Percentiles rank a stretch among this genome's conserved stretches.
Conservation (phyloP, 345 rosid species). For the Eucalyptus cladocalyx region DNA sequence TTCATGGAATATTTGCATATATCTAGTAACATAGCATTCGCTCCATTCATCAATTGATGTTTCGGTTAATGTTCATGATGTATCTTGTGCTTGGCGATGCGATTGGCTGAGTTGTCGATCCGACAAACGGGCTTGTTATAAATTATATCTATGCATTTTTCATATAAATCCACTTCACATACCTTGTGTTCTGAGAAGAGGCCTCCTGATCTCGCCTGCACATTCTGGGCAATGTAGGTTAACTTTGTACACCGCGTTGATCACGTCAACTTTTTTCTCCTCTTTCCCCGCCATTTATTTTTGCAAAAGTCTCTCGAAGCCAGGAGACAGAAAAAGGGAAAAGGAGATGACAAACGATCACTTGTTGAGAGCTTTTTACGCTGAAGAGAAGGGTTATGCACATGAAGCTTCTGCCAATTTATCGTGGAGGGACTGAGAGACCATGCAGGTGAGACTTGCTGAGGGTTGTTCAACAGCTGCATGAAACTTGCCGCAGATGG, state of each 20-base stretch:
- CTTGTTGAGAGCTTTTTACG: background rate
- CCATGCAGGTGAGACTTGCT: constrained; percentile 7
- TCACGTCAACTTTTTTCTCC: background rate
- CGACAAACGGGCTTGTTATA: background rate
- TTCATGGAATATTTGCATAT: background rate
- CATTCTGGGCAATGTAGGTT: constrained; percentile 76
- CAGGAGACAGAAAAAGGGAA: background rate
- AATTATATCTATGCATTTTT: background rate
- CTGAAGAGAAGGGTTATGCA: background rate
- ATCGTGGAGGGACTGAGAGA: background rate
- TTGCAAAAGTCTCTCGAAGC: background rate
- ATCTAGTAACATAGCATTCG: background rate
- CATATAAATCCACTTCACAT: background rate
- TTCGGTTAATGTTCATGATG: background rate
- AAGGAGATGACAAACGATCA: background rate
- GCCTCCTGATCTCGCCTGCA: constrained; percentile 49
- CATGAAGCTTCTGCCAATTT: background rate
- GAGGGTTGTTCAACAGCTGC: constrained; percentile 16
- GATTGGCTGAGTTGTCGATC: background rate
- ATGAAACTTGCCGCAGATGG: constrained; percentile 1
- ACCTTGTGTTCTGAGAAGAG: constrained; percentile 51
- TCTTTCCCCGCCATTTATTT: constrained; percentile 4
- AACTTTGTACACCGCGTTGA: constrained; percentile 60
- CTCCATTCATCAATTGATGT: background rate
- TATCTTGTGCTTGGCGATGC: background rate